Conservation (phyloP, 495 filamentous ascomycete genomes). For the Tuber magnatum region DNA sequence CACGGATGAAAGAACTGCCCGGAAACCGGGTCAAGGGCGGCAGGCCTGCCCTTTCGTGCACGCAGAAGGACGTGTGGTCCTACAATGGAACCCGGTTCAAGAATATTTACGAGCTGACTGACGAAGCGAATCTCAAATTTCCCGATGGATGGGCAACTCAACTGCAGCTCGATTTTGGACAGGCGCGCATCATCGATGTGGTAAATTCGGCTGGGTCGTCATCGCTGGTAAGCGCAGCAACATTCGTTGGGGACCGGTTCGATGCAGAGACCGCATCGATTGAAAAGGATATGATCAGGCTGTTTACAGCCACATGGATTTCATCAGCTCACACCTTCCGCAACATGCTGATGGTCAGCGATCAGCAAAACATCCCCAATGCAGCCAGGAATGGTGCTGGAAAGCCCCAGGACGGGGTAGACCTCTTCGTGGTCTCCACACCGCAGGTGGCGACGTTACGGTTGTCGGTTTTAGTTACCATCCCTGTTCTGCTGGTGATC, state of each 20-base stretch:
- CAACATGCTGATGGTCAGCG: not conserved
- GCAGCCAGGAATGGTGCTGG: not conserved
- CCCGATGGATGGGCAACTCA: not conserved
- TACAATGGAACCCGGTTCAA: not conserved
- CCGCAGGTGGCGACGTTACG: not conserved
- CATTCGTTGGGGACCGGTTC: not conserved
- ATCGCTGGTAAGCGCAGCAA: not conserved
- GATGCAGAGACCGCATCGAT: not conserved
- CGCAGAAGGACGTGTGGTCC: slow-evolving; percentile 1
- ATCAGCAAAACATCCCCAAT: not conserved
- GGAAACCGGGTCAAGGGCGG: not conserved
- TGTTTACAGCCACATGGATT: not conserved
- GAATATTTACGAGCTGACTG: slow-evolving; percentile 3
- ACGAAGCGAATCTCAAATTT: not conserved
- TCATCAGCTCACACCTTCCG: not conserved
- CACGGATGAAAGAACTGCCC: not conserved
- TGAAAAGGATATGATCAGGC: not conserved
- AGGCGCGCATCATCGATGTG: not conserved
- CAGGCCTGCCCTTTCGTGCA: not conserved
- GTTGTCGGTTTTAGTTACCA: not conserved
- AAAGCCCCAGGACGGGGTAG: not conserved
- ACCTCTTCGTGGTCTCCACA: not conserved
- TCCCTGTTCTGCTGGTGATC: not conserved
- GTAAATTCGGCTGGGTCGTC: not conserved
- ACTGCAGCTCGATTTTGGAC: not conserved